phyloP scores from a whole-genome alignment of 306 rosid genomes.

The Pyrus communis region DNA sequence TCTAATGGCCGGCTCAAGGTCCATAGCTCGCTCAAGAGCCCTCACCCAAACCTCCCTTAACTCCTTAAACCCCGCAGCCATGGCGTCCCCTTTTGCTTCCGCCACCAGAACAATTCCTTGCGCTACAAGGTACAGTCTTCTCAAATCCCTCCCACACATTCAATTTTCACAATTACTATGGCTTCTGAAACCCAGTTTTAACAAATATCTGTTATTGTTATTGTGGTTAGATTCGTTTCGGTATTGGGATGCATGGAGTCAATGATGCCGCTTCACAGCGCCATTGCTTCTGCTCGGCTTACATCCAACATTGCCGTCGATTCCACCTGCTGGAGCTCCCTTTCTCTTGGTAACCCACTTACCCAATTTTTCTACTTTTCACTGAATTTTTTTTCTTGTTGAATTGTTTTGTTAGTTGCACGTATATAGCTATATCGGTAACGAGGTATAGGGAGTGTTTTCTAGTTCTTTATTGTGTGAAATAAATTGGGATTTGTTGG shows the following conservation, averaged over 20 bases:
- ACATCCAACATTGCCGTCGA: constrained; percentile 69
- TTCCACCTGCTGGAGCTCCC: constrained; percentile 75
- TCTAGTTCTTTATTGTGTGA: neutral
- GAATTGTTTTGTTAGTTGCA: neutral
- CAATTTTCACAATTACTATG: neutral
- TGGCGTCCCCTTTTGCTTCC: constrained; percentile 35
- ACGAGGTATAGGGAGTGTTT: neutral
- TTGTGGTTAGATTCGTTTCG: constrained; percentile 45
- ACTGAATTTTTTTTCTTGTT: neutral
- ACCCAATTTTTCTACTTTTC: neutral
- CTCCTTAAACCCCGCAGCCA: constrained; percentile 22
- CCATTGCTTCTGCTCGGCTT: constrained; percentile 79
- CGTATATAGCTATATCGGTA: neutral
- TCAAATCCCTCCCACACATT: neutral
- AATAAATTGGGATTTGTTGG: neutral
- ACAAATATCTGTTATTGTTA: neutral
- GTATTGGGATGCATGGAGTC: constrained; percentile 62
- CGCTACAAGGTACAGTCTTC: constrained; percentile 43
- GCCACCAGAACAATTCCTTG: constrained; percentile 32
- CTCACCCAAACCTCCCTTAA: constrained; percentile 30
- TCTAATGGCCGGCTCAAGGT: constrained; percentile 42
- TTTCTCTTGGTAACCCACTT: constrained; percentile 58
- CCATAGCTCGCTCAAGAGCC: constrained; percentile 45
- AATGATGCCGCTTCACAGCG: constrained; percentile 79
- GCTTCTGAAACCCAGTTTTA: neutral